Percentiles rank a stretch among this genome's conserved stretches.
Evolutionary conservation across 1,139 yeast species (phyloP).

Genomic region (Magnusiomyces tetraspermus): DNA sequence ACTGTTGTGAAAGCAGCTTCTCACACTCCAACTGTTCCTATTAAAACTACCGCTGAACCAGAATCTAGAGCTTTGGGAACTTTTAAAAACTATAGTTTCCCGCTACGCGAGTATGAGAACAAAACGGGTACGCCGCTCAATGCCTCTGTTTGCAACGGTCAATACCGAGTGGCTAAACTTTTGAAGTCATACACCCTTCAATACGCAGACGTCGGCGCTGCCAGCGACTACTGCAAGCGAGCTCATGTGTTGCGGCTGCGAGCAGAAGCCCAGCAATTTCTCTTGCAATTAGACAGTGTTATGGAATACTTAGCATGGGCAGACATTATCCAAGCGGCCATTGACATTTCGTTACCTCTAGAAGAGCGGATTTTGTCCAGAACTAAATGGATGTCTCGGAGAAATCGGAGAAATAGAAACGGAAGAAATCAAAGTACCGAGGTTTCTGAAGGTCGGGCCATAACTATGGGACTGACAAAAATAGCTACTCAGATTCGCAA

Average conservation of each 20-base stretch:
- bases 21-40: background rate
- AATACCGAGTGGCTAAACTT: conserved; percentile 5
- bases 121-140: background rate
- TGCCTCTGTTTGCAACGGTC: background rate
- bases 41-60: no score
- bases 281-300: conserved; percentile 43
- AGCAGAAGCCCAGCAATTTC: conserved; percentile 58
- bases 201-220: conserved; percentile 59
- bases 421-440: no score
- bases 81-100: background rate
- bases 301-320: conserved; percentile 60
- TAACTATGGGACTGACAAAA: no score
- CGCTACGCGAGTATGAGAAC: background rate
- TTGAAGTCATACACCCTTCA: conserved; percentile 48
- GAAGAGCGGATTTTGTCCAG: conserved; percentile 34
- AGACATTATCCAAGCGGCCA: conserved; percentile 34
- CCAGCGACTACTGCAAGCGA: conserved; percentile 56
- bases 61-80: background rate
- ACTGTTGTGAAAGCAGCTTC: background rate
- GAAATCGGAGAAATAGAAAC: conserved; percentile 24
- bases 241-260: conserved; percentile 52
- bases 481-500: no score
- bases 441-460: no score
- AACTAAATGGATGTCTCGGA: conserved; percentile 29
- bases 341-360: conserved; percentile 35